A percentile compares a stretch with the other conserved stretches of the same genome.
These are phyloP conservation scores for Beauveria brongniartii DNA, from an alignment of 2,329 filamentous ascomycete species.

Conservation along the genomic window DNA sequence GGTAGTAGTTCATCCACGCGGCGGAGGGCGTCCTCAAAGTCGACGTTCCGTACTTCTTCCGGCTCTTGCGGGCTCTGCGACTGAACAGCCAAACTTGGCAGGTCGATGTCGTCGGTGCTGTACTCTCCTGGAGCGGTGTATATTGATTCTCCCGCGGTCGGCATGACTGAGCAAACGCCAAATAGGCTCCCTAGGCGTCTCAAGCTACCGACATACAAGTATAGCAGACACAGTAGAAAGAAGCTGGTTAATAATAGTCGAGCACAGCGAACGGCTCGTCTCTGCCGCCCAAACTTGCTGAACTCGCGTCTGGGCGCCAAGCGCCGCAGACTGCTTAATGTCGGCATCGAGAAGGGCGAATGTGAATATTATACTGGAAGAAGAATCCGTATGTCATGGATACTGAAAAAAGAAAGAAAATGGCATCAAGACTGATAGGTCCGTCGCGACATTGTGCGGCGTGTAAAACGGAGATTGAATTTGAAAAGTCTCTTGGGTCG, in stretches of 20 bases:
- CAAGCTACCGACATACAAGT: not conserved
- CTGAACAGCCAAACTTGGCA: not conserved
- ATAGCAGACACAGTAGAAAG: not conserved
- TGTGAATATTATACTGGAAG: too few relatives aligned
- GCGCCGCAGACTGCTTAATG: not conserved
- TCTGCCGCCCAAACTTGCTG: not conserved
- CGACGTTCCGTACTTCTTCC: not conserved
- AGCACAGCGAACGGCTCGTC: not conserved
- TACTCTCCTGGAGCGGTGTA: not conserved
- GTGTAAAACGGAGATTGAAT: not conserved
- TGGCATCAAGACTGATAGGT: not conserved
- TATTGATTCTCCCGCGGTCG: not conserved
- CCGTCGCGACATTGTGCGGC: not conserved
- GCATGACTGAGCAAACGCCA: not conserved
- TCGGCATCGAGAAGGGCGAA: not conserved
- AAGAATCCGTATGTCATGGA: not conserved
- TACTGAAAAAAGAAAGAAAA: not conserved
- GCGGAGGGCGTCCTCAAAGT: not conserved
- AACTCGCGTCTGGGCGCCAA: constrained; percentile 1
- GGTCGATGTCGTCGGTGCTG: not conserved
- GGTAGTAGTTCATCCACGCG: not conserved
- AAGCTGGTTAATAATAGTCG: not conserved
- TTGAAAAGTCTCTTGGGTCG: not conserved
- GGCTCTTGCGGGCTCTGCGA: not conserved
- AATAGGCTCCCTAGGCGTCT: not conserved